These are phyloP conservation scores for Willaertia magna DNA, from an alignment of 208 protist genomes.

Conservation along the genomic window DNA sequence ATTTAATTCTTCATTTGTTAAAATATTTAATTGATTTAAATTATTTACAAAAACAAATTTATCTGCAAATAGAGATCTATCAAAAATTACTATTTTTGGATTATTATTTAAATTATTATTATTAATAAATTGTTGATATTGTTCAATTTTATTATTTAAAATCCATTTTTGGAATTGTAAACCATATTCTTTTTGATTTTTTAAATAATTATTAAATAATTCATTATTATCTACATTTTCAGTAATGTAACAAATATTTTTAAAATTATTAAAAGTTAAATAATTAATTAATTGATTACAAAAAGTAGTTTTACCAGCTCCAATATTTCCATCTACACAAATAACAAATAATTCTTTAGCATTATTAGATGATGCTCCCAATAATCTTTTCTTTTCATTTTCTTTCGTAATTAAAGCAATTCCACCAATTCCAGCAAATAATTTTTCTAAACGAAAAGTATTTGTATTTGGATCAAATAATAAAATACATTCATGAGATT, in stretches of 20 bases:
- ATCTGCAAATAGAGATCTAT: background rate
- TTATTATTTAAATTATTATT: background rate
- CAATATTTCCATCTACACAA: background rate
- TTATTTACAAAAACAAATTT: background rate
- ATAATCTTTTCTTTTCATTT: too few relatives aligned
- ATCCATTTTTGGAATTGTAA: background rate
- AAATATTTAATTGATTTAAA: background rate
- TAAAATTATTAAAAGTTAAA: background rate
- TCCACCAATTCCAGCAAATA: too few relatives aligned
- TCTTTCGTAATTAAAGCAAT: too few relatives aligned
- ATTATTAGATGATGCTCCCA: too few relatives aligned
- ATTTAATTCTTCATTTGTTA: background rate
- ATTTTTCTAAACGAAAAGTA: too few relatives aligned
- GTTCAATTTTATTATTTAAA: background rate
- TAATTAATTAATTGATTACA: background rate
- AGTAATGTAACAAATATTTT: background rate
- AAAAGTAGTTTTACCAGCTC: background rate
- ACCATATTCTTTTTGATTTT: background rate
- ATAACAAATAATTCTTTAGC: too few relatives aligned
- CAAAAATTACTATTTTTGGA: background rate
- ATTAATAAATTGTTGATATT: background rate
- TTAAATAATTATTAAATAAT: background rate
- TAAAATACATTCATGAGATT: too few relatives aligned
- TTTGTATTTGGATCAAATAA: too few relatives aligned
- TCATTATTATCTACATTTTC: background rate